Percentiles rank a stretch among this genome's conserved stretches.
These are phyloP conservation scores for Didymosphaeria variabile DNA, from an alignment of 2,329 filamentous ascomycete genomes.

Conservation along the genomic window DNA sequence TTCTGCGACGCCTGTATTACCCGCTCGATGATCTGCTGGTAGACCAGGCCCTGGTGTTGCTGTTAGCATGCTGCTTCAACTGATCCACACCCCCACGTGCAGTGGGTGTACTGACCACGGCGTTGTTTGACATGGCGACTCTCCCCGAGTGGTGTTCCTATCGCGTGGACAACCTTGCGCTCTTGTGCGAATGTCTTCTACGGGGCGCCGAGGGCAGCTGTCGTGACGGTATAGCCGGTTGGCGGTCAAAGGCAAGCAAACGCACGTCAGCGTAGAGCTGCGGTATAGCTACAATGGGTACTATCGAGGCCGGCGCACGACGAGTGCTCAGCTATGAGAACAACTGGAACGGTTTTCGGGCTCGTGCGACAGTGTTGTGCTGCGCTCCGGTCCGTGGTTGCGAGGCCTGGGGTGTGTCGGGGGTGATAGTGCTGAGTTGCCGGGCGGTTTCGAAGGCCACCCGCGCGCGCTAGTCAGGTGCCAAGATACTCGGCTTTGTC, in stretches of 20 bases:
- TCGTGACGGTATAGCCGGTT: conserved; percentile 28
- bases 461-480: conserved; percentile 4
- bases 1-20: conserved; percentile 72
- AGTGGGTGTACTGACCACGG: conserved; percentile 48
- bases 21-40: conserved; percentile 89
- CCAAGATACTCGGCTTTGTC: conserved; percentile 6
- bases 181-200: conserved; percentile 24
- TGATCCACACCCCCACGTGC: conserved; percentile 27
- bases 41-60: conserved; percentile 72
- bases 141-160: conserved; percentile 22
- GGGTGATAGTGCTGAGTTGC: conserved; percentile 28
- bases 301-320: conserved; percentile 37
- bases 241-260: conserved; percentile 29
- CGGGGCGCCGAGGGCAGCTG: conserved; percentile 23
- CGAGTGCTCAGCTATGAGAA: conserved; percentile 26
- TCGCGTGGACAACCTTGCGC: conserved; percentile 8
- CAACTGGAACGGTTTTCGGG: conserved; percentile 29
- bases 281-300: conserved; percentile 32
- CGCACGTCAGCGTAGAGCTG: conserved; percentile 39
- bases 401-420: conserved; percentile 38
- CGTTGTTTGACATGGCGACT: conserved; percentile 49
- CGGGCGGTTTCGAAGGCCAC: conserved; percentile 21
- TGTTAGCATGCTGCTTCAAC: conserved; percentile 38
- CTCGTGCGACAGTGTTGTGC: conserved; percentile 43
- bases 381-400: conserved; percentile 43